phyloP scores from a whole-genome alignment of 306 rosid genomes.

The Lithocarpus polystachyus region DNA sequence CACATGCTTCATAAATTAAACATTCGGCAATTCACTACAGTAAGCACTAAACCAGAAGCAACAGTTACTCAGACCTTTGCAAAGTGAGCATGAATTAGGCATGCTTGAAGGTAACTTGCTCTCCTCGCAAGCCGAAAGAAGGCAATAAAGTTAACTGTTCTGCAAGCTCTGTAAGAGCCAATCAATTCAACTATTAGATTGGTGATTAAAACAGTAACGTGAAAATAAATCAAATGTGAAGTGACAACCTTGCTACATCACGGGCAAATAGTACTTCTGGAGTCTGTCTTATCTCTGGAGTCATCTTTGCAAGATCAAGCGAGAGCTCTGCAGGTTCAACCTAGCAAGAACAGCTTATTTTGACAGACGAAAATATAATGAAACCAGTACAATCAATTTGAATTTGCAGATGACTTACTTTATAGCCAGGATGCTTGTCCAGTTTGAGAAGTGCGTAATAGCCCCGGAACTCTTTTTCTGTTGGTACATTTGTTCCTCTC shows the following conservation, averaged over 20 bases:
- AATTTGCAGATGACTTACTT: conserved; percentile 51
- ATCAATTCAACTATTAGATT: conserved; percentile 28
- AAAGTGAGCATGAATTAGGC: conserved; percentile 99
- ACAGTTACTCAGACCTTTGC: conserved; percentile 63
- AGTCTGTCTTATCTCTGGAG: conserved; percentile 89
- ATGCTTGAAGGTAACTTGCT: conserved; percentile 96
- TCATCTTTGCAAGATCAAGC: conserved; percentile 98
- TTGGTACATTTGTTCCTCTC: conserved; percentile 68
- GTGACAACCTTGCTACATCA: conserved; percentile 77
- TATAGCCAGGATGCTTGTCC: conserved; percentile 99
- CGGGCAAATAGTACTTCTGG: conserved; percentile 94
- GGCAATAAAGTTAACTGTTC: conserved; percentile 82
- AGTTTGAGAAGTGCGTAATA: conserved; percentile 98
- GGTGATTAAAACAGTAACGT: conserved; percentile 5
- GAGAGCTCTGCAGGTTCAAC: conserved; percentile 99
- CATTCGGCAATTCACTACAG: conserved; percentile 1
- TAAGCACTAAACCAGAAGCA: conserved; percentile 17
- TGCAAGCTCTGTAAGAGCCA: conserved; percentile 79
- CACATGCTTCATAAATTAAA: conserved; percentile 13
- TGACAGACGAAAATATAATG: conserved; percentile 23
- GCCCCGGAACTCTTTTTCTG: conserved; percentile 93
- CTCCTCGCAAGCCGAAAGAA: conserved; percentile 87
- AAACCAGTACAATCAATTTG: conserved; percentile 28
- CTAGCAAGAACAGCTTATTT: conserved; percentile 51
- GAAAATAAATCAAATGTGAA: conserved; percentile 14